phyloP scores from a whole-genome alignment of 2,329 filamentous ascomycete genomes.

The Clonostachys solani region DNA sequence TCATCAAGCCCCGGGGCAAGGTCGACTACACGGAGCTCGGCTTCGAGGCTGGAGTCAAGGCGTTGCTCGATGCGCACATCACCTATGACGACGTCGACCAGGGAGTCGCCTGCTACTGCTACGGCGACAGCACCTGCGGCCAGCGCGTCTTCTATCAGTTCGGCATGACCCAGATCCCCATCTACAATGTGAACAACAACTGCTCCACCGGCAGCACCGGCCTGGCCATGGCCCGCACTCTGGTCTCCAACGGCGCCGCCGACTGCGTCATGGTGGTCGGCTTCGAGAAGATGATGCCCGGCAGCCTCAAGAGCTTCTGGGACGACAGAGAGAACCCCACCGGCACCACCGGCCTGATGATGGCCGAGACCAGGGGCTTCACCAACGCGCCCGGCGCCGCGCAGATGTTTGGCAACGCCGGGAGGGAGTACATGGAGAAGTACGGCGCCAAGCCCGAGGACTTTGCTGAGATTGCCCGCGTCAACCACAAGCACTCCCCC shows the following conservation, averaged over 20 bases:
- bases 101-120: constrained; percentile 96
- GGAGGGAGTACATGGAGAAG: constrained; percentile 92
- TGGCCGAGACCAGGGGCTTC: constrained; percentile 75
- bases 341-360: constrained; percentile 69
- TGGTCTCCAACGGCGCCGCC: constrained; percentile 75
- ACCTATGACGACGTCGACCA: constrained; percentile 96
- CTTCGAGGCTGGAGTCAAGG: constrained; percentile 88
- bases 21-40: constrained; percentile 94
- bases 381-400: constrained; percentile 82
- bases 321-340: constrained; percentile 81
- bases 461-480: constrained; percentile 88
- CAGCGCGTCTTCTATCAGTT: constrained; percentile 99
- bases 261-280: constrained; percentile 90
- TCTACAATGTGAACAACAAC: constrained; percentile 99
- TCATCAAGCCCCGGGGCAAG: constrained; percentile 93
- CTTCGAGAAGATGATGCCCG: constrained; percentile 97
- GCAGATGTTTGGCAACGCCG: constrained; percentile 95
- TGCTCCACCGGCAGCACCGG: constrained; percentile 95
- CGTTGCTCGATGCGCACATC: constrained; percentile 80
- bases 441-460: constrained; percentile 80
- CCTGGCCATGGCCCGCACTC: constrained; percentile 74
- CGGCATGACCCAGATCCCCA: constrained; percentile 92
- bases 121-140: constrained; percentile 90
- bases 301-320: constrained; percentile 79
- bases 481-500: constrained; percentile 90